Percentiles rank a stretch among this genome's conserved stretches.
Evolutionary conservation across 2,329 filamentous ascomycete genomes (phyloP).

Genomic region (Conoideocrella luteorostrata): DNA sequence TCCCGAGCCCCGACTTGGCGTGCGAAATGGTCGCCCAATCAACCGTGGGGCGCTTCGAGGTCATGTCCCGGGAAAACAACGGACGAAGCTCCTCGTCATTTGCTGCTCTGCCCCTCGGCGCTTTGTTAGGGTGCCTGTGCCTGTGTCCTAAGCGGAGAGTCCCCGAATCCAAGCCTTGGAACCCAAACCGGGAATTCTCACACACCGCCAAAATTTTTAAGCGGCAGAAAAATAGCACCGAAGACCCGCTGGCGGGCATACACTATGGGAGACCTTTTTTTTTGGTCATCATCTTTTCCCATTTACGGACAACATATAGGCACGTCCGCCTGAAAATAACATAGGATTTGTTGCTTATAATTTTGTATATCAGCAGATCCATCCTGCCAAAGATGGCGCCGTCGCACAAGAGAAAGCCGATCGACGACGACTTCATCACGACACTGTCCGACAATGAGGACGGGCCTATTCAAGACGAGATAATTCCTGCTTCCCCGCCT

Average conservation of each 20-base stretch:
- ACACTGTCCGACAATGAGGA: slow-evolving; percentile 55
- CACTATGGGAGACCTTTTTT: no score
- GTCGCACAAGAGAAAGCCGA: slow-evolving; percentile 41
- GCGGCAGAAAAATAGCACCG: slow-evolving; percentile 17
- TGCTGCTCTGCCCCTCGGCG: no score
- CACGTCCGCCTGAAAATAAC: no score
- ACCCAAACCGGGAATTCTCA: slow-evolving; percentile 4
- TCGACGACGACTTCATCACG: slow-evolving; percentile 51
- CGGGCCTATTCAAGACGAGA: slow-evolving; percentile 45
- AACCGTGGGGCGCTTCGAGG: slow-evolving; percentile 22
- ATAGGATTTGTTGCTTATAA: no score
- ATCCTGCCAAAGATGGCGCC: slow-evolving; percentile 33
- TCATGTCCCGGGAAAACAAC: slow-evolving; percentile 15
- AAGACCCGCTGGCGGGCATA: background rate
- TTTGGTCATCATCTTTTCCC: no score
- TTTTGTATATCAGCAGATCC: slow-evolving; percentile 7
- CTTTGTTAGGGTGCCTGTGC: no score
- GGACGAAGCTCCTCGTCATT: slow-evolving; percentile 2
- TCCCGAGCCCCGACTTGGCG: slow-evolving; percentile 1
- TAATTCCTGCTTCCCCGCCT: slow-evolving; percentile 39
- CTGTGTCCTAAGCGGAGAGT: no score
- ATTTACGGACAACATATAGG: no score
- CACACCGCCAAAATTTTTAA: slow-evolving; percentile 20
- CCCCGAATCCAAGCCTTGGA: no score
- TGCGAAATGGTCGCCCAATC: slow-evolving; percentile 29